A percentile compares a stretch with the other conserved stretches of the same genome.
These are phyloP conservation scores for Talaromyces ruber DNA, from an alignment of 495 filamentous ascomycete species.

Conservation along the genomic window DNA sequence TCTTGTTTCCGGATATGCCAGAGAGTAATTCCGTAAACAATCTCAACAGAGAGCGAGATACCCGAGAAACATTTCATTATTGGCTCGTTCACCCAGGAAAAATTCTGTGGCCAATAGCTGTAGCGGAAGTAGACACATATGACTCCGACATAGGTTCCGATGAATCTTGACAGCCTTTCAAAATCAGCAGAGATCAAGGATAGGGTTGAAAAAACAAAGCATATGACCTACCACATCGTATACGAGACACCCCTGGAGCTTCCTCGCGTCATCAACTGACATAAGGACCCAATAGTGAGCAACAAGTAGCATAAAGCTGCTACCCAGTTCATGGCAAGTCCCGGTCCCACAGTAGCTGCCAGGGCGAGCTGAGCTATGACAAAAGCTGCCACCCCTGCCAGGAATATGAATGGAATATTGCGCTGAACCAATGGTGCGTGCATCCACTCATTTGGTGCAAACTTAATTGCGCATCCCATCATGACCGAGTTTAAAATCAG, in stretches of 20 bases:
- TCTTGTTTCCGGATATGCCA: no score
- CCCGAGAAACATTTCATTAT: no score
- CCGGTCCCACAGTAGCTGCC: neutral
- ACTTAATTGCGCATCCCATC: conserved; percentile 11
- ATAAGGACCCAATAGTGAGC: neutral
- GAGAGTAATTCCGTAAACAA: no score
- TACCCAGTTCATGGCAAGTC: neutral
- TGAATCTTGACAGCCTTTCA: neutral
- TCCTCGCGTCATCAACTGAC: neutral
- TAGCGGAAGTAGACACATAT: neutral
- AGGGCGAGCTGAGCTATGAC: neutral
- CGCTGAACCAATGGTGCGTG: conserved; percentile 9
- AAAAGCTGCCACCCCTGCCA: neutral
- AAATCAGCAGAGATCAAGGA: neutral
- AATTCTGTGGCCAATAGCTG: neutral
- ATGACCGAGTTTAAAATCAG: conserved; percentile 9
- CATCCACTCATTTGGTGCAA: conserved; percentile 11
- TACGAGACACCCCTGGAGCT: neutral
- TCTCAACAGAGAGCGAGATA: no score
- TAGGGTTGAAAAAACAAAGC: neutral
- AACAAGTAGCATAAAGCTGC: neutral
- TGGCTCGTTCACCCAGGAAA: neutral
- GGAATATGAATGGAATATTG: conserved; percentile 7
- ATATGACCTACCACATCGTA: neutral
- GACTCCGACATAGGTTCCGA: neutral